These are phyloP conservation scores for Aurifilum marmelostoma DNA, from an alignment of 2,329 filamentous ascomycete genomes.

Conservation along the genomic window DNA sequence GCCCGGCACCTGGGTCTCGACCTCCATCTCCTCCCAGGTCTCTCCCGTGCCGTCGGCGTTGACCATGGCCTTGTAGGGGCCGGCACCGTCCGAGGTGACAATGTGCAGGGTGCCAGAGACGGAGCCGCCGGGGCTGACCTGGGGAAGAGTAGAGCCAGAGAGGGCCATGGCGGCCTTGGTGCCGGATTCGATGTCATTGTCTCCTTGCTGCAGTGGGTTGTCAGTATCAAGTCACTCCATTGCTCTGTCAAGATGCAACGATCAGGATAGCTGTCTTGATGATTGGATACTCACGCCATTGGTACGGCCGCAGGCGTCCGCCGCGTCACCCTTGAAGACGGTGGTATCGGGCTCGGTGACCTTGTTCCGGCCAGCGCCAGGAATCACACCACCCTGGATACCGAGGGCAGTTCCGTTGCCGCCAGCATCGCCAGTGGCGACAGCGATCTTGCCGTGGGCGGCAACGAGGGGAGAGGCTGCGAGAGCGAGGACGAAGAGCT, in stretches of 20 bases:
- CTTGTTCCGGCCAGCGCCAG: slow-evolving; percentile 31
- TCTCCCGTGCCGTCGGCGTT: slow-evolving; percentile 43
- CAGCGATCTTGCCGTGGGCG: slow-evolving; percentile 37
- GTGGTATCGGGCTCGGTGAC: slow-evolving; percentile 50
- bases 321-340: slow-evolving; percentile 45
- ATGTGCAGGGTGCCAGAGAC: slow-evolving; percentile 44
- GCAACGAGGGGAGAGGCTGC: slow-evolving; percentile 36
- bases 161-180: slow-evolving; percentile 38
- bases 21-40: slow-evolving; percentile 39
- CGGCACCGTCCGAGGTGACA: slow-evolving; percentile 47
- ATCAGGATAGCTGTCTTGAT: too few species aligned
- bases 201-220: slow-evolving; percentile 33
- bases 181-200: slow-evolving; percentile 42
- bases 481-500: slow-evolving; percentile 30
- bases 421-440: slow-evolving; percentile 38
- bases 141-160: slow-evolving; percentile 44
- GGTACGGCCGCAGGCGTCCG: slow-evolving; percentile 45
- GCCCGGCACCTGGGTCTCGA: slow-evolving; percentile 43
- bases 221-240: too few species aligned
- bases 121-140: slow-evolving; percentile 41
- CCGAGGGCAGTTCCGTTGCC: slow-evolving; percentile 46
- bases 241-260: too few species aligned
- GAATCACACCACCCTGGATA: slow-evolving; percentile 41
- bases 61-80: slow-evolving; percentile 43
- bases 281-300: slow-evolving; percentile 29